Percentiles rank a stretch among this genome's conserved stretches.
phyloP scores from a whole-genome alignment of 805 yeast genomes.

The Clavispora fructus region DNA sequence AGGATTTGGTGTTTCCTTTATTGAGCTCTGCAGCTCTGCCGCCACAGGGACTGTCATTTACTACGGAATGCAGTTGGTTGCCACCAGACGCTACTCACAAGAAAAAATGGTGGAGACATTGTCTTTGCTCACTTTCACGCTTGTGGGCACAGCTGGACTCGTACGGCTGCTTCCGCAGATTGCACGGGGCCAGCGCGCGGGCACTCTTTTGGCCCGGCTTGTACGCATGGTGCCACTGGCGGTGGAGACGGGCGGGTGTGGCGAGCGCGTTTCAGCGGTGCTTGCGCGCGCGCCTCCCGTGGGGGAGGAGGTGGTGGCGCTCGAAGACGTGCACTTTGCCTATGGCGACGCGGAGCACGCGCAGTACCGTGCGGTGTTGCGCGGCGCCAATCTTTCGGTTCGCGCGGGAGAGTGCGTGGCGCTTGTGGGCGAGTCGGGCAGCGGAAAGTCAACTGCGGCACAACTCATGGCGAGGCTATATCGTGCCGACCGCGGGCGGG shows the following conservation, averaged over 20 bases:
- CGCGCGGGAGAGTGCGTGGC: conserved; percentile 50
- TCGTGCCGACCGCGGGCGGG: conserved; percentile 29
- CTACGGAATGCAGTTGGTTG: conserved; percentile 74
- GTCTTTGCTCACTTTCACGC: conserved; percentile 67
- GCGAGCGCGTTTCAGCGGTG: conserved; percentile 2
- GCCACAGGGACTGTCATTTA: conserved; percentile 73
- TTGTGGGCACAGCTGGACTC: conserved; percentile 56
- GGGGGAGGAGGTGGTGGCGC: conserved; percentile 23
- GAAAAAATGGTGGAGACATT: conserved; percentile 63
- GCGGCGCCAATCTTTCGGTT: conserved; percentile 40
- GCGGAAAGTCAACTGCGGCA: conserved; percentile 82
- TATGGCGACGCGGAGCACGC: conserved; percentile 32
- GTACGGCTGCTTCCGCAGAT: conserved; percentile 72
- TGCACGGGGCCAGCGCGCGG: conserved; percentile 74
- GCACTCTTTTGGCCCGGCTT: conserved; percentile 42
- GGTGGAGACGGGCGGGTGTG: conserved; percentile 33
- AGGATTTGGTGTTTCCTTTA: conserved; percentile 63
- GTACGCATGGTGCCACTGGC: conserved; percentile 27
- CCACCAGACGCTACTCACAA: conserved; percentile 48
- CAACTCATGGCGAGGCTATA: conserved; percentile 54
- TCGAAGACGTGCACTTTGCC: conserved; percentile 44
- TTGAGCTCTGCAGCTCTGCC: conserved; percentile 47
- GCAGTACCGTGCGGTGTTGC: conserved; percentile 28
- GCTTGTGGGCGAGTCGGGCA: conserved; percentile 81
- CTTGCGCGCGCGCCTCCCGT: conserved; percentile 17